Conservation (phyloP, 257 asterid species). For the Solanum neorickii region DNA sequence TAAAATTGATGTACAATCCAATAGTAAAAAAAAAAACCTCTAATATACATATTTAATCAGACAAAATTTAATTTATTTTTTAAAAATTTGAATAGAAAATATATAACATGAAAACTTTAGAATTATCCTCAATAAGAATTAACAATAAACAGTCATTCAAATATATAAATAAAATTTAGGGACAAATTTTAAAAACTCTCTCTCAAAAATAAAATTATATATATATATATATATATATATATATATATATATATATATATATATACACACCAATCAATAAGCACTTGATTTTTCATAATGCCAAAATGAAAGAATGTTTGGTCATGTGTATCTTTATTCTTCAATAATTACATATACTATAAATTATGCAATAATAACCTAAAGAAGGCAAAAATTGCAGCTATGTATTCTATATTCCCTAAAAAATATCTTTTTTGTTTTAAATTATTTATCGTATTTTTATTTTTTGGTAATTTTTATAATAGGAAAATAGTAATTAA, state of each 20-base stretch:
- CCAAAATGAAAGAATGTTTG: neutral
- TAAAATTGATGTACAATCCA: too few relatives aligned
- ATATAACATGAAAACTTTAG: neutral
- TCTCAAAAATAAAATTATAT: too few relatives aligned
- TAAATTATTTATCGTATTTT: neutral
- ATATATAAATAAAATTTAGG: too few relatives aligned
- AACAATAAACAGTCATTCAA: too few relatives aligned
- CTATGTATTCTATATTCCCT: neutral
- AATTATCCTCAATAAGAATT: neutral
- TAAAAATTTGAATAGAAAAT: too few relatives aligned
- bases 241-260: neutral
- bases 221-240: too few relatives aligned
- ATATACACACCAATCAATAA: neutral
- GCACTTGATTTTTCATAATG: neutral
- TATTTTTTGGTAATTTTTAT: neutral
- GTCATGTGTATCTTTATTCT: neutral
- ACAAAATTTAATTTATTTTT: too few relatives aligned
- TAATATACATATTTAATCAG: too few relatives aligned
- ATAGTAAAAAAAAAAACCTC: too few relatives aligned
- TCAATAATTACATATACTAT: neutral
- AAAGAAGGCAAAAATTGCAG: neutral
- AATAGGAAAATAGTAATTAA: neutral
- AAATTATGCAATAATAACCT: neutral
- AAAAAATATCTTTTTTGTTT: neutral
- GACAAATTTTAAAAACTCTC: too few relatives aligned